Evolutionary conservation across 1,284 basidiomycete genomes (phyloP).

Genomic region (Phellopilus nigrolimitatus): DNA sequence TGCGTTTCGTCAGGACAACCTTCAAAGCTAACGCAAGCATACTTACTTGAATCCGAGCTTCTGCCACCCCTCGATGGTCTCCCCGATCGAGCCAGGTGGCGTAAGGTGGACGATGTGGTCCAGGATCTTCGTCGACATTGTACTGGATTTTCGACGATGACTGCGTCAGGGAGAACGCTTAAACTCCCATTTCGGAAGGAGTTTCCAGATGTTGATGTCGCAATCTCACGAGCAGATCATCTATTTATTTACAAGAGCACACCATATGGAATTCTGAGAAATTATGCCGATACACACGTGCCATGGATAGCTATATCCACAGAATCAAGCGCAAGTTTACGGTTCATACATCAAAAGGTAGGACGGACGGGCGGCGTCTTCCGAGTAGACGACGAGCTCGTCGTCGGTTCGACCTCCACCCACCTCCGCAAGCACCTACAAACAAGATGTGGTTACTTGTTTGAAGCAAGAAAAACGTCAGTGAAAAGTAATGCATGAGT

Average conservation of each 20-base stretch:
- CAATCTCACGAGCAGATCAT: too few relatives aligned
- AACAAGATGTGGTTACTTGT: constrained; percentile 6
- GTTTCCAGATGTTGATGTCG: too few relatives aligned
- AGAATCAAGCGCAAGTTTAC: neutral
- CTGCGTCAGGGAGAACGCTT: constrained; percentile 36
- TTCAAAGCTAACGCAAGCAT: neutral
- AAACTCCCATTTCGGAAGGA: constrained; percentile 31
- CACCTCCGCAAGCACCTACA: constrained; percentile 53
- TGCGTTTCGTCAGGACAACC: too few relatives aligned
- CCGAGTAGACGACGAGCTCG: constrained; percentile 58
- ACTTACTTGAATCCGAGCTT: neutral
- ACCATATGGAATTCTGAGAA: neutral
- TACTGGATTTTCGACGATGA: constrained; percentile 39
- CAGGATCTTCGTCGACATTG: neutral
- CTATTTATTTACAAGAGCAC: too few relatives aligned
- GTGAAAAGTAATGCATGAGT: too few relatives aligned
- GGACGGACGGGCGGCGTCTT: constrained; percentile 61
- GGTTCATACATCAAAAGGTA: constrained; percentile 56
- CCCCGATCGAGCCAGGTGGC: neutral
- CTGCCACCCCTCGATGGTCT: neutral
- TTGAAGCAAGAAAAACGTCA: neutral
- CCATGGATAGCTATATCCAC: neutral
- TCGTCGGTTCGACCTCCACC: constrained; percentile 59
- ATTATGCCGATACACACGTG: neutral
- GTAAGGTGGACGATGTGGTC: neutral